These are phyloP conservation scores for Aspergillus taichungensis DNA, from an alignment of 495 filamentous ascomycete species.

Conservation along the genomic window DNA sequence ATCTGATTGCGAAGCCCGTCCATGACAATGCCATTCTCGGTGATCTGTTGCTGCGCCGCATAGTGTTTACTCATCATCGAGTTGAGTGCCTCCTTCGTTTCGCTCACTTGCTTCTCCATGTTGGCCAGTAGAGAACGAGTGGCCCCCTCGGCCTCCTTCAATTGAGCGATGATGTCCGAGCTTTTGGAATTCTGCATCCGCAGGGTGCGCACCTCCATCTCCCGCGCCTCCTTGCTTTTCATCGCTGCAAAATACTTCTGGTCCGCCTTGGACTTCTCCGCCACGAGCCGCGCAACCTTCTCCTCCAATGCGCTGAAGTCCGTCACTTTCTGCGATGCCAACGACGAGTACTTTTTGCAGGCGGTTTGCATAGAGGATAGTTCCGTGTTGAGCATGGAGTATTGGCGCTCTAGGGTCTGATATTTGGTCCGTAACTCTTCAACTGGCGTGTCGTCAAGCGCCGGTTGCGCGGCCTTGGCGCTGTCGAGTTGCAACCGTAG, in stretches of 20 bases:
- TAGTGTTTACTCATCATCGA: constrained; percentile 59
- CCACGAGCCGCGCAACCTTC: constrained; percentile 58
- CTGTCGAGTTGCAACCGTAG: constrained; percentile 46
- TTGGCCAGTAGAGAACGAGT: constrained; percentile 58
- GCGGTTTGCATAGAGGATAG: constrained; percentile 77
- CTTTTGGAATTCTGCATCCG: constrained; percentile 78
- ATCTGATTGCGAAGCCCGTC: constrained; percentile 73
- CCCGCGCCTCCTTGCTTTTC: constrained; percentile 80
- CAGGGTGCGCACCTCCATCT: constrained; percentile 65
- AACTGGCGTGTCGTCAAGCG: constrained; percentile 35
- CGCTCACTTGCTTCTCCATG: constrained; percentile 80
- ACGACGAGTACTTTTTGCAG: constrained; percentile 72
- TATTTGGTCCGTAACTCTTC: constrained; percentile 70
- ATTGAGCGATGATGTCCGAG: constrained; percentile 82
- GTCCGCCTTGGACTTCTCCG: constrained; percentile 92
- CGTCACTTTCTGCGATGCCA: constrained; percentile 78
- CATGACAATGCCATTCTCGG: constrained; percentile 55
- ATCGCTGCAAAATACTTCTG: constrained; percentile 96
- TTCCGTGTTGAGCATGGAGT: constrained; percentile 76
- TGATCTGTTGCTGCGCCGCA: constrained; percentile 57
- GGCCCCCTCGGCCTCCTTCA: constrained; percentile 76
- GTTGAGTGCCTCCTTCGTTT: constrained; percentile 66
- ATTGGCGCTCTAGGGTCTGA: constrained; percentile 63
- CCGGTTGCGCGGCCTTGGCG: constrained; percentile 31
- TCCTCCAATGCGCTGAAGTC: constrained; percentile 72